These are phyloP conservation scores for Colletotrichum filicis DNA, from an alignment of 2,329 filamentous ascomycete genomes.

Conservation along the genomic window DNA sequence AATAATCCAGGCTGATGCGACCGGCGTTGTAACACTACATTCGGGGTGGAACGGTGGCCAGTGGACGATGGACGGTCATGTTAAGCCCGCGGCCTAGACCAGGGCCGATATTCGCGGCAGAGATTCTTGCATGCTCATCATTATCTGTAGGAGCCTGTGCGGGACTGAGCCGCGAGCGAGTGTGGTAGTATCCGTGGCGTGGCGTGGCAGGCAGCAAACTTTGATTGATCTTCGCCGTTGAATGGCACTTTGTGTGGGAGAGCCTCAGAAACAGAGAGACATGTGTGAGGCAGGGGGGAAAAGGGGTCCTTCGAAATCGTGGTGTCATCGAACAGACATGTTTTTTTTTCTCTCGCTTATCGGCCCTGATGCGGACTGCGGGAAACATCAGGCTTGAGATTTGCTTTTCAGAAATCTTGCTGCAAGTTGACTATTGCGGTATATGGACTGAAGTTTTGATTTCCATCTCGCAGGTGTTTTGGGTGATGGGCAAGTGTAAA, in stretches of 20 bases:
- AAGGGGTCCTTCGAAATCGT: neutral
- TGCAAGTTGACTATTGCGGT: neutral
- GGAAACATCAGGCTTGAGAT: conserved; percentile 2
- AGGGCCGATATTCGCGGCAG: neutral
- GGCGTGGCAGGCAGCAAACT: neutral
- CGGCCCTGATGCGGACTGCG: neutral
- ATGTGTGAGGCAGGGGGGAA: neutral
- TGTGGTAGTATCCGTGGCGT: too few species aligned
- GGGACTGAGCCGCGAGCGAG: too few species aligned
- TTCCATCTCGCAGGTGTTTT: neutral
- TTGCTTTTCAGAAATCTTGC: neutral
- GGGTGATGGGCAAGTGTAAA: neutral
- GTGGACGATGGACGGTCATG: neutral
- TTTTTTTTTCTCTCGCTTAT: neutral
- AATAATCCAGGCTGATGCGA: too few species aligned
- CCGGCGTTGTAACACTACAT: neutral
- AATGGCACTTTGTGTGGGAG: neutral
- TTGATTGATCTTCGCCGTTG: neutral
- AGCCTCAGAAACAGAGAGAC: neutral
- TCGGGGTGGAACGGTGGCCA: neutral
- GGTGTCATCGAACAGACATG: conserved; percentile 28
- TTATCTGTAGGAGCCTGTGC: neutral
- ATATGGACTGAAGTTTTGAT: neutral
- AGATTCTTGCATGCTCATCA: neutral
- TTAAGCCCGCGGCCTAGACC: neutral